Conservation (phyloP, 176 grass and related monocot genomes). For the Ampelocalamus luodianensis region DNA sequence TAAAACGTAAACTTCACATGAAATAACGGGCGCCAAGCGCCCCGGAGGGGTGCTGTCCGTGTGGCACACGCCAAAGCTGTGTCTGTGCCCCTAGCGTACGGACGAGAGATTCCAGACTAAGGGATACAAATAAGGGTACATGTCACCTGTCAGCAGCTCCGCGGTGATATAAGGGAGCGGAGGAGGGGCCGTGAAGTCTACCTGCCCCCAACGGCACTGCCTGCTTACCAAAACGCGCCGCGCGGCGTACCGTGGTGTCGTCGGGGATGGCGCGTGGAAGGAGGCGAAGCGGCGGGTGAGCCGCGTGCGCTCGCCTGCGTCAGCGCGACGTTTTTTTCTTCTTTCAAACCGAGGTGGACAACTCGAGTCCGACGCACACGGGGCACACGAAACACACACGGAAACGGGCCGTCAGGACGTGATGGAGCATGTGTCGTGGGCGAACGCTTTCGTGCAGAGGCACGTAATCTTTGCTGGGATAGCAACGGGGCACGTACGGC, state of each 20-base stretch:
- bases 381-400: background rate
- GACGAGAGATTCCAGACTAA: too few relatives aligned
- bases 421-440: background rate
- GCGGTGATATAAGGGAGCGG: too few relatives aligned
- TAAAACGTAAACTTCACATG: too few relatives aligned
- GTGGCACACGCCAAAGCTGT: too few relatives aligned
- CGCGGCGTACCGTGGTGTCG: background rate
- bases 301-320: background rate
- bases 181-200: constrained; percentile 49
- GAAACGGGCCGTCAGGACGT: background rate
- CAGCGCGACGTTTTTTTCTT: background rate
- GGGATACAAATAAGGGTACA: too few relatives aligned
- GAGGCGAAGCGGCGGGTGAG: background rate
- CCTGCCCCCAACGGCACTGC: constrained; percentile 44
- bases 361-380: background rate
- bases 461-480: constrained; percentile 8
- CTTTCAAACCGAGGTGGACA: background rate
- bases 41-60: too few relatives aligned
- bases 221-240: constrained; percentile 14
- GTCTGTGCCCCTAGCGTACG: too few relatives aligned
- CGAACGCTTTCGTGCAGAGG: background rate
- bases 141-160: too few relatives aligned
- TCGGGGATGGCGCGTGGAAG: constrained; percentile 34
- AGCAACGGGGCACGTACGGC: too few relatives aligned
- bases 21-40: too few relatives aligned